Conservation (phyloP, 768 basidiomycete species). For the Hypholoma fasciculare region DNA sequence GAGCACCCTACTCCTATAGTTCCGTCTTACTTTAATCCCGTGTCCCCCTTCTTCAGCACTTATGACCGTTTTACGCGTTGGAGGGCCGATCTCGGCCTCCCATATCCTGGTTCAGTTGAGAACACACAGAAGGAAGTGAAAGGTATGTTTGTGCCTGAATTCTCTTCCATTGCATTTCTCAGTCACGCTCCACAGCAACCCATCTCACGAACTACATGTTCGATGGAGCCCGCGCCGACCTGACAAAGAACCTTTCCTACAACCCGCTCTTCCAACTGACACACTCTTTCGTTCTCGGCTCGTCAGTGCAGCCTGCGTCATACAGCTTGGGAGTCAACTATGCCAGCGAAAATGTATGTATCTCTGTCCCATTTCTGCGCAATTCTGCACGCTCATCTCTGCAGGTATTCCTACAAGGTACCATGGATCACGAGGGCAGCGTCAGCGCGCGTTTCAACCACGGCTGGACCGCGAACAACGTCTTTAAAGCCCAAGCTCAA, state of each 20-base stretch:
- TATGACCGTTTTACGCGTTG: constrained; percentile 79
- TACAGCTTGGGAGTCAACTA: constrained; percentile 96
- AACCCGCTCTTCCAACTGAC: constrained; percentile 98
- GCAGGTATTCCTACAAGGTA: constrained; percentile 90
- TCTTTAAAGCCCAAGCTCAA: constrained; percentile 88
- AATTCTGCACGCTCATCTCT: constrained; percentile 17
- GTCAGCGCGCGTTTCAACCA: constrained; percentile 88
- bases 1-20: constrained; percentile 33
- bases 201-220: constrained; percentile 94
- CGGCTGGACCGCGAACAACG: constrained; percentile 75
- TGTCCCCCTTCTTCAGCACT: constrained; percentile 63
- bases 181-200: constrained; percentile 55
- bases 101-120: constrained; percentile 92
- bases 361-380: constrained; percentile 8
- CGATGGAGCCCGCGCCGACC: constrained; percentile 95
- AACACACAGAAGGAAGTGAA: constrained; percentile 93
- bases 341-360: constrained; percentile 73
- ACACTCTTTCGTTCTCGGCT: constrained; percentile 92
- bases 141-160: constrained; percentile 45
- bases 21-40: constrained; percentile 40
- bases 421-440: constrained; percentile 91
- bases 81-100: constrained; percentile 78
- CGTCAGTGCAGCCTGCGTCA: constrained; percentile 77
- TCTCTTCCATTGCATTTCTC: neutral
- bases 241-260: constrained; percentile 89